Base-by-base conservation (phyloP, 306 rosid species). In the Rubus parviflorus region DNA sequence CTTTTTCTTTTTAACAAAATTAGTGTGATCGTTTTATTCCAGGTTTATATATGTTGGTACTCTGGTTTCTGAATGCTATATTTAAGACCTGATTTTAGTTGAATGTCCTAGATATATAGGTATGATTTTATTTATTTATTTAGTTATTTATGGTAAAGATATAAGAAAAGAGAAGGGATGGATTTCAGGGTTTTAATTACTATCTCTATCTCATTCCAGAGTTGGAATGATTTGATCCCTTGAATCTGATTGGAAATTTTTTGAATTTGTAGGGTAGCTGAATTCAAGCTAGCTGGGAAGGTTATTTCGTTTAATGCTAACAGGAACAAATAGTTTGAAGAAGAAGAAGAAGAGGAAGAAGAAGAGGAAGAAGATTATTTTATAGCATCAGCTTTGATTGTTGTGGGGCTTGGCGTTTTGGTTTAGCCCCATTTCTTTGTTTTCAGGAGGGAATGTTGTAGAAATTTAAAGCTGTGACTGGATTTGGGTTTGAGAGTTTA, bases 211-310 rank as follows among this genome's bases (percentile, higher is more conserved):
- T 30, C 35, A 30, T 30, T 30, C 30, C 30, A 2, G 49, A 9
- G 49, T 40, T 41, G 60, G n/a, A 41, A 43, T 10, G 49, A 17
- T 30, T 30, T 30, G 35, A 30, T 30, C 35, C 35, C 65, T 7
- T 23, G 38, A 52, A 68, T 53, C 47, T 77, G 67, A 73, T 79
- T 54, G 48, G 66, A 10, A 41, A 3, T 75, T 40, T 7, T 71
- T 74, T 51, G 9, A 41, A 52, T 84, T 83, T 85, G 88, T 82
- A 86, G 89, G 86, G 41, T 41, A 8, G 75, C 72, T 64, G 81
- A 75, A 30, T 30, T 79, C 30, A 14, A 46, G 42, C 72, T 81
- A 56, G 70, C 83, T n/a, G 75, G 56, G 53, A 62, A 47, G 45
- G 72, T 51, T 75, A 65, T 52, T 38, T 30, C 65, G 4, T 76